Evolutionary conservation across 2,329 filamentous ascomycete species (phyloP).

Genomic region (Neofusicoccum umdonicola): DNA sequence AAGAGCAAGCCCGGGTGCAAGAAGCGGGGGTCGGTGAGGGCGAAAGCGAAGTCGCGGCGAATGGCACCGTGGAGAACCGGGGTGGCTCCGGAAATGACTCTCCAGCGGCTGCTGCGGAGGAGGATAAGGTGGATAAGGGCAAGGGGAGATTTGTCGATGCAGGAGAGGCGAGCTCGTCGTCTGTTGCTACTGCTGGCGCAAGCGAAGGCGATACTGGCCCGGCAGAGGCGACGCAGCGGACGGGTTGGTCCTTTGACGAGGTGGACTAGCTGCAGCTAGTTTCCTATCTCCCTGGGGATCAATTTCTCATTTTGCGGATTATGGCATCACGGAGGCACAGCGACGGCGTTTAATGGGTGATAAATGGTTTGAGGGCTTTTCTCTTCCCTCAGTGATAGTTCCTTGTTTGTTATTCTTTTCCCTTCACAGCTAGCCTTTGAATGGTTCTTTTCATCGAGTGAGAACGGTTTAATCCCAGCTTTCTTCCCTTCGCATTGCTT

Average conservation of each 20-base stretch:
- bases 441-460: neutral
- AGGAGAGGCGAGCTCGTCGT: neutral
- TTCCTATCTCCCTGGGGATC: too few relatives aligned
- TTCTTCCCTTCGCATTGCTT: too few relatives aligned
- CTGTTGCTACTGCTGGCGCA: neutral
- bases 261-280: neutral
- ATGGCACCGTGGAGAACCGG: neutral
- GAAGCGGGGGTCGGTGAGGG: neutral
- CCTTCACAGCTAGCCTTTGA: neutral
- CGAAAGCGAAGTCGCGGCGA: neutral
- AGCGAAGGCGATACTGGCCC: neutral
- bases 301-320: too few relatives aligned
- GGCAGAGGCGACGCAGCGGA: neutral
- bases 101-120: neutral
- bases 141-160: slow-evolving; percentile 13
- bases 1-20: neutral
- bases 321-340: neutral
- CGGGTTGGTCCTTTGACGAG: neutral
- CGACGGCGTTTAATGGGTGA: neutral
- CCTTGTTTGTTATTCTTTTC: neutral
- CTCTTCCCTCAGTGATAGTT: neutral
- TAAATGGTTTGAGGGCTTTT: neutral
- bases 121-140: slow-evolving; percentile 7
- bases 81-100: neutral
- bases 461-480: too few relatives aligned